phyloP scores from a whole-genome alignment of 805 yeast species.

The Teunomyces kruisii region DNA sequence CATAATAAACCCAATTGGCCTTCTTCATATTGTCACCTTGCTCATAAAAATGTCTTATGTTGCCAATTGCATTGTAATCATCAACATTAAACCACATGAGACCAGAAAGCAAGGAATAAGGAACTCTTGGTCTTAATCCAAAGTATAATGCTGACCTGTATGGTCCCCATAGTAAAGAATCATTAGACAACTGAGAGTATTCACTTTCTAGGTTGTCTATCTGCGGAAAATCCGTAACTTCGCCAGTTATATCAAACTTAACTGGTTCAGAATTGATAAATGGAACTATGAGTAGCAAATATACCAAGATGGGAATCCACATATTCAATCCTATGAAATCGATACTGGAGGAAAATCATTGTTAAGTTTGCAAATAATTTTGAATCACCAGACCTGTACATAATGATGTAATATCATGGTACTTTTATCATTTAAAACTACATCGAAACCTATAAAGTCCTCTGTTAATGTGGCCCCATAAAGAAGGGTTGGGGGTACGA shows the following conservation, averaged over 20 bases:
- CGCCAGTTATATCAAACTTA: slow-evolving; percentile 21
- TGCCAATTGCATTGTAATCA: slow-evolving; percentile 49
- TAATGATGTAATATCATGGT: neutral
- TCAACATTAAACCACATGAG: slow-evolving; percentile 85
- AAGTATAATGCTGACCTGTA: slow-evolving; percentile 83
- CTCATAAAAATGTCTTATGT: slow-evolving; percentile 72
- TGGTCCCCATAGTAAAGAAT: slow-evolving; percentile 75
- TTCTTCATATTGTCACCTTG: slow-evolving; percentile 66
- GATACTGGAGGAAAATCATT: too few relatives aligned
- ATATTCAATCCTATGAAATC: neutral
- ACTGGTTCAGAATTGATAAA: slow-evolving; percentile 11
- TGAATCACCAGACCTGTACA: neutral
- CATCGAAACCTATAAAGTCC: too few relatives aligned
- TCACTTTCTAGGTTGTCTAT: slow-evolving; percentile 3
- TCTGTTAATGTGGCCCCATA: slow-evolving; percentile 17
- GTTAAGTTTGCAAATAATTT: too few relatives aligned
- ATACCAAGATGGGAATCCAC: neutral
- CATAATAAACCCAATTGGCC: slow-evolving; percentile 86
- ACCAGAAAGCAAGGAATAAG: slow-evolving; percentile 74
- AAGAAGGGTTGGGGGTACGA: slow-evolving; percentile 15
- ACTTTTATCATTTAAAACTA: too few relatives aligned
- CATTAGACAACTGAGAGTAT: slow-evolving; percentile 17
- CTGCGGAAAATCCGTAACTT: neutral
- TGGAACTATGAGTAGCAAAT: slow-evolving; percentile 2
- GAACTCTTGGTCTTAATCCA: slow-evolving; percentile 82